Percentiles rank a stretch among this genome's conserved stretches.
Evolutionary conservation across 306 rosid species (phyloP).

Genomic region (Trifolium subterraneum): DNA sequence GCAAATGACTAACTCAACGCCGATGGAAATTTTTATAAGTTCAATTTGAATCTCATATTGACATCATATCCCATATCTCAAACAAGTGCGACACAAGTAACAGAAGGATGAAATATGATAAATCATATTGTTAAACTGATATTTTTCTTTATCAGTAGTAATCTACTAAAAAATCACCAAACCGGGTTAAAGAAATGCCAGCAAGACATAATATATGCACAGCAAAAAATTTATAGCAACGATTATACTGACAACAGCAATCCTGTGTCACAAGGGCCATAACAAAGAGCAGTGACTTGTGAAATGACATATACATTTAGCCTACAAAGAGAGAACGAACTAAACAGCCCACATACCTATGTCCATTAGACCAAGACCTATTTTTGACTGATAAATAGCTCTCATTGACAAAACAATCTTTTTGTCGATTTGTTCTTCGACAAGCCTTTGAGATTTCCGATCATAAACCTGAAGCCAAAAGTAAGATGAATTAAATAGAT

Average conservation of each 20-base stretch:
- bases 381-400: conserved; percentile 95
- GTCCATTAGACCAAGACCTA: conserved; percentile 89
- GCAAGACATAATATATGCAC: conserved; percentile 22
- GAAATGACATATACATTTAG: conserved; percentile 7
- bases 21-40: conserved; percentile 25
- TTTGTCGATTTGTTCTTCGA: conserved; percentile 88
- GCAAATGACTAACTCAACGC: conserved; percentile 23
- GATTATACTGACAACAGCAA: conserved; percentile 24
- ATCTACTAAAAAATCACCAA: background rate
- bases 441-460: conserved; percentile 86
- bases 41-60: conserved; percentile 20
- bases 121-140: conserved; percentile 10
- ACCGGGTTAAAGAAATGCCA: conserved; percentile 9
- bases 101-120: conserved; percentile 27
- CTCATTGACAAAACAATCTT: conserved; percentile 95
- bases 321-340: conserved; percentile 20
- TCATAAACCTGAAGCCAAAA: conserved; percentile 72
- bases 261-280: background rate
- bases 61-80: conserved; percentile 21
- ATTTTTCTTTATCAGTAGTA: conserved; percentile 4
- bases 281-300: conserved; percentile 28
- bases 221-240: conserved; percentile 8
- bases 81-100: conserved; percentile 11
- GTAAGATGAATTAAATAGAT: conserved; percentile 28
- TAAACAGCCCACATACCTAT: conserved; percentile 56